Base-by-base conservation (phyloP, 2,329 filamentous ascomycete species). In the Colletotrichum noveboracense region DNA sequence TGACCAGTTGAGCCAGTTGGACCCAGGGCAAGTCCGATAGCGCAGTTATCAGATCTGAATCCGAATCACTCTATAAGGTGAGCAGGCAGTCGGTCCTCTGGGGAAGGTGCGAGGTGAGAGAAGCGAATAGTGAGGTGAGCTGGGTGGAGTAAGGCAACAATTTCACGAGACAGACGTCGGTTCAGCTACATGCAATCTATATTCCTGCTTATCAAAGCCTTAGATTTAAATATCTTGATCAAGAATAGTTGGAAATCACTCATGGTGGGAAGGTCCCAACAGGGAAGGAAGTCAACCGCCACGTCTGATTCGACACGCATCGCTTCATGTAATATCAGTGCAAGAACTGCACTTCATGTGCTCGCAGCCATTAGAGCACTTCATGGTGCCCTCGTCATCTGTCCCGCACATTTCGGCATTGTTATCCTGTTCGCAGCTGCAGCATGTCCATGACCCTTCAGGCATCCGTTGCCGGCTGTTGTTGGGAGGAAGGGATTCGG, bases 381-480 rank as follows among this genome's bases (percentile, higher is more conserved):
- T 70, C 74, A 69, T 76, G 7, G 34, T 60, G 16, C 32, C 70
- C 2, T 74, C 13, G 4, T 36, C 7, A 21, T 70, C 66, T 30
- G 32, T 70, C 14, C 74, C 70, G 21, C 65, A 74, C 7, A 74
- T 28, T 16, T 48, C 70, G 34, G 36, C 60, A n/a, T 74, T 73
- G 24, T 74, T 73, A 5, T 24, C 62, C 64, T 65, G 34, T 10
- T 34, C 21, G 7, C 70, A 74, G 9, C 60, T 13, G n/a, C 58
- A 74, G 26, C 65, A 70, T 24, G 65, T 60, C 58, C 70, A 74
- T 10, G 70, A 74, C 7, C 58, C 74, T 5, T 65, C 43, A 12
- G 65, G 56, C 65, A 76, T 70, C 7, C 32, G 60, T 18, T 36
- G 36, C 18, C n/a, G 12, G 5, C 12, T 38, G 13, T 7, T 21